Evolutionary conservation across 1,284 basidiomycete species (phyloP).

Genomic region (Takashimella koratensis): DNA sequence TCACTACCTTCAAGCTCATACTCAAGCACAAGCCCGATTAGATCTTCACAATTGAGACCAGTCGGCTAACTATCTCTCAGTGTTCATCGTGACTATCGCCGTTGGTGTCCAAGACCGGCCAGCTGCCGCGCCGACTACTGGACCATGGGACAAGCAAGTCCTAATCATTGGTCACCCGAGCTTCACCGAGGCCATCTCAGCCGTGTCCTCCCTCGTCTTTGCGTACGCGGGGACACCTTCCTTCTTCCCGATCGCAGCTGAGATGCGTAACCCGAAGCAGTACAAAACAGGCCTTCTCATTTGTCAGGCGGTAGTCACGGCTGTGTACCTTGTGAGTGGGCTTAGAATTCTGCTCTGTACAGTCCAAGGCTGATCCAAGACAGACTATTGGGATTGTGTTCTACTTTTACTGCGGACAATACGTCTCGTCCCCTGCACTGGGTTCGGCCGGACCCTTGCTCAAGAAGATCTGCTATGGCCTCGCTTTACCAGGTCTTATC

Average conservation of each 20-base stretch:
- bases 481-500: constrained; percentile 39
- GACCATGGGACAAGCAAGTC: constrained; percentile 34
- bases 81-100: constrained; percentile 38
- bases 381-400: constrained; percentile 5
- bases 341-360: no score
- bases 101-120: constrained; percentile 42
- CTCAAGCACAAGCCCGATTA: no score
- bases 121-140: constrained; percentile 31
- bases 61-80: no score
- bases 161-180: constrained; percentile 21
- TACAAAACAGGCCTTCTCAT: constrained; percentile 28
- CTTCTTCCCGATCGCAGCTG: constrained; percentile 37
- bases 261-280: constrained; percentile 36
- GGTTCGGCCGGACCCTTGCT: constrained; percentile 43
- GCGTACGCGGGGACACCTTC: constrained; percentile 34
- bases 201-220: constrained; percentile 34
- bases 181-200: constrained; percentile 27
- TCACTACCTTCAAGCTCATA: no score
- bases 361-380: no score
- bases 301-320: constrained; percentile 26
- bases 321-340: constrained; percentile 25
- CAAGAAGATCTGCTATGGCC: constrained; percentile 41
- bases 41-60: no score
- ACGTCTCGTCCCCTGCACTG: constrained; percentile 33
- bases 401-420: constrained; percentile 11